Evolutionary conservation across 495 filamentous ascomycete genomes (phyloP).

Genomic region (Physcia stellaris): DNA sequence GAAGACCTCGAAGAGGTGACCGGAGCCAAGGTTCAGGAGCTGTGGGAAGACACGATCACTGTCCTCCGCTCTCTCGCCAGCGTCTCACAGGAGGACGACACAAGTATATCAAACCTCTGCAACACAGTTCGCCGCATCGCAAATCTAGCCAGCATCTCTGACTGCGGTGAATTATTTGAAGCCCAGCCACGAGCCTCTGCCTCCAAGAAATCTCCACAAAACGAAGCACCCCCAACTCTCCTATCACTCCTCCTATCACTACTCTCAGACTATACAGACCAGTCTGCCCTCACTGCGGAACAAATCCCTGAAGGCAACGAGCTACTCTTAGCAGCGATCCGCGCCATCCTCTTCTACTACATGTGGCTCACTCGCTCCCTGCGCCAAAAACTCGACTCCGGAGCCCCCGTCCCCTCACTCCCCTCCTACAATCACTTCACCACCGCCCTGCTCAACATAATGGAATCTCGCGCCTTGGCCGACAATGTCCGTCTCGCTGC

Average conservation of each 20-base stretch:
- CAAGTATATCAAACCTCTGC: conserved; percentile 52
- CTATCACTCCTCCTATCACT: conserved; percentile 38
- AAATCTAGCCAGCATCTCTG: conserved; percentile 67
- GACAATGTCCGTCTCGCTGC: conserved; percentile 69
- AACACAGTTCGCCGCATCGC: conserved; percentile 74
- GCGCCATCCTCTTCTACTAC: conserved; percentile 71
- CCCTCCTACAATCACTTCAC: conserved; percentile 41
- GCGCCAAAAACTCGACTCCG: conserved; percentile 24
- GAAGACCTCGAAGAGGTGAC: conserved; percentile 78
- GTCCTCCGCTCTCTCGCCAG: conserved; percentile 50
- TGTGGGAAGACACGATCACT: conserved; percentile 76
- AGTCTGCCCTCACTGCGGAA: conserved; percentile 45
- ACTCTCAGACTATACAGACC: conserved; percentile 51
- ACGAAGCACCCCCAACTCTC: conserved; percentile 27
- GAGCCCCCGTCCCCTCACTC: conserved; percentile 21
- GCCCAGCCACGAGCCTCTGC: conserved; percentile 25
- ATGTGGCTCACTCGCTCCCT: conserved; percentile 72
- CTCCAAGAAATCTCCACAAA: conserved; percentile 26
- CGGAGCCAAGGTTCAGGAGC: conserved; percentile 58
- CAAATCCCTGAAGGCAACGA: conserved; percentile 63
- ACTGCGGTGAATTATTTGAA: conserved; percentile 63
- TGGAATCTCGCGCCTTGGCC: conserved; percentile 37
- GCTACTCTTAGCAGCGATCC: conserved; percentile 56
- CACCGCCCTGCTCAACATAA: conserved; percentile 47
- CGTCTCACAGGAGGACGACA: conserved; percentile 43